These are phyloP conservation scores for Camellia granthamiana DNA, from an alignment of 148 eudicot genomes.

Conservation along the genomic window DNA sequence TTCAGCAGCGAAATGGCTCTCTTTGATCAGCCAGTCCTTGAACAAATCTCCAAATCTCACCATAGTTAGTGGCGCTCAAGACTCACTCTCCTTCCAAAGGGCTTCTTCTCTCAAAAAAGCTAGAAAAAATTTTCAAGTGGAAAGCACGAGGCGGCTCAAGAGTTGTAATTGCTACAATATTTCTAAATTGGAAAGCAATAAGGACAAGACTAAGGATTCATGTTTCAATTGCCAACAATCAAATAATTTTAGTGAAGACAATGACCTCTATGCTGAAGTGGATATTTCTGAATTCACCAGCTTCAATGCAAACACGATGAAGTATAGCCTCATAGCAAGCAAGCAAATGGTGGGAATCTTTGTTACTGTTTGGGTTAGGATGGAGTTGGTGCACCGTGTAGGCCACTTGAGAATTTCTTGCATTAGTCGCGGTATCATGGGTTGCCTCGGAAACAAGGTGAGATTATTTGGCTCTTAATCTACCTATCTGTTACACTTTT, in stretches of 20 bases:
- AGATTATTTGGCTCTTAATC: too few relatives aligned
- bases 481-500: too few relatives aligned
- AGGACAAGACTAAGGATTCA: constrained; percentile 38
- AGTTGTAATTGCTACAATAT: constrained; percentile 50
- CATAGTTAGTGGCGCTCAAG: constrained; percentile 17
- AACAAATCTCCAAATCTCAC: constrained; percentile 32
- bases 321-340: constrained; percentile 46
- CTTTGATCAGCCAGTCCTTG: constrained; percentile 52
- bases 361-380: constrained; percentile 49
- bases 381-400: constrained; percentile 46
- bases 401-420: constrained; percentile 49
- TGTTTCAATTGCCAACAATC: constrained; percentile 50
- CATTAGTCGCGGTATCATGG: constrained; percentile 60
- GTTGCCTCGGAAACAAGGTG: constrained; percentile 60
- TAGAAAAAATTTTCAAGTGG: constrained; percentile 50
- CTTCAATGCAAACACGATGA: constrained; percentile 1
- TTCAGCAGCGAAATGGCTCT: constrained; percentile 67
- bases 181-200: constrained; percentile 38
- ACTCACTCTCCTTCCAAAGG: constrained; percentile 45
- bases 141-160: constrained; percentile 51
- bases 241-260: constrained; percentile 28
- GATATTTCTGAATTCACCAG: too few relatives aligned
- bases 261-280: constrained; percentile 45
- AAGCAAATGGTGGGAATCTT: constrained; percentile 73
- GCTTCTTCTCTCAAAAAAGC: constrained; percentile 40